These are phyloP conservation scores for Penicillium manginii DNA, from an alignment of 495 filamentous ascomycete species.

Conservation along the genomic window DNA sequence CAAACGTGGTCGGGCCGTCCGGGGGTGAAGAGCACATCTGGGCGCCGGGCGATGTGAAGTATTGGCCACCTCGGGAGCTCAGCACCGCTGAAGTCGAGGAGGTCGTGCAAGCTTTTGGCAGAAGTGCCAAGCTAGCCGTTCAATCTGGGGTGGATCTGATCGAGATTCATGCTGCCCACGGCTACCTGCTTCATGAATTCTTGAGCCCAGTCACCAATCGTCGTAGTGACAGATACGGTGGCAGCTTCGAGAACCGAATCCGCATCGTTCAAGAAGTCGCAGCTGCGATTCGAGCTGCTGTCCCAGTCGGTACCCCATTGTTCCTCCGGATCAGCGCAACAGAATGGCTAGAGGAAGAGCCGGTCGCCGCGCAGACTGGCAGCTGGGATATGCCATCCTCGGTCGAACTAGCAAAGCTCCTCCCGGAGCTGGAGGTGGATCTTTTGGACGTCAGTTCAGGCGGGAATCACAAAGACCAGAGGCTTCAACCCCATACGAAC, in stretches of 20 bases:
- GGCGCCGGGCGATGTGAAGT: constrained; percentile 39
- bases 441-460: constrained; percentile 75
- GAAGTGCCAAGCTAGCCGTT: constrained; percentile 62
- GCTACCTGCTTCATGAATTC: constrained; percentile 75
- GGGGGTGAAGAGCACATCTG: constrained; percentile 52
- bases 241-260: constrained; percentile 58
- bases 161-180: constrained; percentile 64
- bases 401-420: constrained; percentile 62
- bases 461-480: constrained; percentile 64
- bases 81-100: constrained; percentile 61
- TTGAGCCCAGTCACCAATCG: constrained; percentile 61
- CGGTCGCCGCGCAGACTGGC: constrained; percentile 46
- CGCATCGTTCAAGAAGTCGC: constrained; percentile 59
- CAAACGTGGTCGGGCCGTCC: constrained; percentile 64
- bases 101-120: constrained; percentile 62
- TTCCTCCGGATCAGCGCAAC: constrained; percentile 71
- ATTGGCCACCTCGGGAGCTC: constrained; percentile 42
- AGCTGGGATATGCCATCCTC: constrained; percentile 70
- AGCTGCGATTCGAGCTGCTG: constrained; percentile 55
- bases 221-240: constrained; percentile 66
- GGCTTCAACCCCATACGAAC: constrained; percentile 54
- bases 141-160: constrained; percentile 70
- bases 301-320: constrained; percentile 65
- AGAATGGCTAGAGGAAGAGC: constrained; percentile 69
- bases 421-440: constrained; percentile 70